Base-by-base conservation (phyloP, 495 filamentous ascomycete species). In the Parathielavia appendiculata region DNA sequence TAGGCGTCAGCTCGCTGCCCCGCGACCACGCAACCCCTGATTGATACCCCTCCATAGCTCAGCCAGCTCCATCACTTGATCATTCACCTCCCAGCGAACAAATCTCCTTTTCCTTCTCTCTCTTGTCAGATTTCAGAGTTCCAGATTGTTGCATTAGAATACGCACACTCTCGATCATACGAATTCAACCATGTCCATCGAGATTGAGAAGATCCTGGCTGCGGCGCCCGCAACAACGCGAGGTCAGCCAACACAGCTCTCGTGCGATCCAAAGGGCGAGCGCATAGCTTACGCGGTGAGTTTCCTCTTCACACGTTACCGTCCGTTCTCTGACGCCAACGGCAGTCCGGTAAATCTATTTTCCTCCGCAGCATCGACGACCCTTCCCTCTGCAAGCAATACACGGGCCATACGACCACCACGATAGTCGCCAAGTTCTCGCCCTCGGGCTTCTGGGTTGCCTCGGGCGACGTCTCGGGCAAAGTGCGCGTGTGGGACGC, bases 401-500 rank as follows among this genome's bases (percentile, higher is more conserved):
- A 98, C 75, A 92, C 87, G 22, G 82, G 85, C 63, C 93, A 98
- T 75, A 96, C 90, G 26, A 77, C 86, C 35, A 81, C 83, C 52
- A 92, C 91, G 0, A 96, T 90, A 7, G 91, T 97, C 58, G 93
- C 95, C 44, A 89, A 89, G 41, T 97, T 98, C 75, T 86, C 95
- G 5, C 93, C 93, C 2, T 95, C 89, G 11, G 93, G 95, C 41
- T 97, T 88, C 78, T 97, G 92, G 62, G 82, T 97, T 58, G 93
- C 95, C n/a, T 92, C 88, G 58, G 93, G 92, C 56, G 93, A 98
- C 75, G 81, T 84, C 2, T 82, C 85, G 2, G 93, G 93, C 49
- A 81, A 80, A 45, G 89, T 97, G 40, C 79, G 88, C 53, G 89
- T 98, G 12, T 98, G 93, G 93, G 91, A 97, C 68, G 77, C 81